These are phyloP conservation scores for Myochromella boudieri DNA, from an alignment of 768 basidiomycete genomes.

Conservation along the genomic window DNA sequence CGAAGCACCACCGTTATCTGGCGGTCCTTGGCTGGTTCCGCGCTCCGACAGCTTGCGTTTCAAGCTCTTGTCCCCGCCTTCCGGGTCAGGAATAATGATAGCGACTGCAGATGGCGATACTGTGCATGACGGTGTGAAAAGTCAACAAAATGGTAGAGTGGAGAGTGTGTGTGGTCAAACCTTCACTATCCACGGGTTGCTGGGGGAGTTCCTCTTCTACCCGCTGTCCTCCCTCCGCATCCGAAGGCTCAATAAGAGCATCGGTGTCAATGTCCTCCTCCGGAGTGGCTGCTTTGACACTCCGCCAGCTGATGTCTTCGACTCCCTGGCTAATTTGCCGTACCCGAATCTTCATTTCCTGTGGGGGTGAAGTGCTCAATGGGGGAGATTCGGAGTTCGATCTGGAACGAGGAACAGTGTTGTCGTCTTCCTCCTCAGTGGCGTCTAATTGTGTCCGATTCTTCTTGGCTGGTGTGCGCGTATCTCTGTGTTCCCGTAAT, in stretches of 20 bases:
- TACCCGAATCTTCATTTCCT: slow-evolving; percentile 70
- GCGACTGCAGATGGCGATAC: slow-evolving; percentile 6
- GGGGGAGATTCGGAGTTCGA: slow-evolving; percentile 46
- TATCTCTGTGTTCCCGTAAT: slow-evolving; percentile 40
- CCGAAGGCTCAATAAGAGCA: slow-evolving; percentile 14
- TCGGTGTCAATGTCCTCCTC: slow-evolving; percentile 29
- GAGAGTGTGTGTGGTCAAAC: slow-evolving; percentile 4
- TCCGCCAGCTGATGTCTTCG: slow-evolving; percentile 75
- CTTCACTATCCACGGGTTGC: slow-evolving; percentile 8
- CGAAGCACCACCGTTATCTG: slow-evolving; percentile 30
- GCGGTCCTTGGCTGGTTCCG: slow-evolving; percentile 61
- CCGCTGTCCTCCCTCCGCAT: too few species aligned
- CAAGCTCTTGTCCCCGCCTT: slow-evolving; percentile 57
- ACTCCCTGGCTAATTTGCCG: slow-evolving; percentile 79
- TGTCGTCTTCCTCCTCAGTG: slow-evolving; percentile 66
- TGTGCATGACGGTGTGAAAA: too few species aligned
- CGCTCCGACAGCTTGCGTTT: slow-evolving; percentile 73
- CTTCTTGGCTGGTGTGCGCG: slow-evolving; percentile 72
- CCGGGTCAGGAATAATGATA: slow-evolving; percentile 36
- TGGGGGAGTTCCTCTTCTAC: slow-evolving; percentile 1
- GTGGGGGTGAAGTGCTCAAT: slow-evolving; percentile 63
- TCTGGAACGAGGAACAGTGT: slow-evolving; percentile 37
- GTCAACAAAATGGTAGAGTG: slow-evolving; percentile 1
- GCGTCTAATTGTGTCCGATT: slow-evolving; percentile 63
- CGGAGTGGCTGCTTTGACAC: slow-evolving; percentile 33